Conservation (phyloP, 2,329 filamentous ascomycete species). For the Myriosclerotinia duriaeana region DNA sequence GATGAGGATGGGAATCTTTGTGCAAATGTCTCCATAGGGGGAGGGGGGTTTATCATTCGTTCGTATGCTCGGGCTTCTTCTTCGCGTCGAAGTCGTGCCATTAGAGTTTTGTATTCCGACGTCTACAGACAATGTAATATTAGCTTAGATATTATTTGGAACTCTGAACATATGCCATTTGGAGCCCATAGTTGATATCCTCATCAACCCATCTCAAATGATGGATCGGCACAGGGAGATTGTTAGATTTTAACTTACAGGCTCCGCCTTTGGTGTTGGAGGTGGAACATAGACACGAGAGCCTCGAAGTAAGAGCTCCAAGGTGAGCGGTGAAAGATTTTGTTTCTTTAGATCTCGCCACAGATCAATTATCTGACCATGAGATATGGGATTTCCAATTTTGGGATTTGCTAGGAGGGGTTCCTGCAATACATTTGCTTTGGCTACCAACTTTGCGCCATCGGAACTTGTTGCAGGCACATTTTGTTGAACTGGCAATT, state of each 20-base stretch:
- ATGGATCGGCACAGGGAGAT: background rate
- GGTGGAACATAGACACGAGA: slow-evolving; percentile 74
- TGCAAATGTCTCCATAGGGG: slow-evolving; percentile 57
- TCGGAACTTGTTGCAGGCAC: background rate
- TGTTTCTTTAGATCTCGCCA: slow-evolving; percentile 52
- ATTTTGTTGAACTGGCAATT: background rate
- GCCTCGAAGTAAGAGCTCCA: slow-evolving; percentile 72
- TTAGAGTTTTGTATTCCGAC: slow-evolving; percentile 80
- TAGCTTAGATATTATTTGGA: slow-evolving; percentile 17
- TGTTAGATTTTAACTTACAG: slow-evolving; percentile 52
- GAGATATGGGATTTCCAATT: slow-evolving; percentile 68
- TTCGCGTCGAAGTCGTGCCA: slow-evolving; percentile 78
- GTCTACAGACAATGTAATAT: slow-evolving; percentile 50
- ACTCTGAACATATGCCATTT: too few relatives aligned
- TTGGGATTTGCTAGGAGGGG: slow-evolving; percentile 47
- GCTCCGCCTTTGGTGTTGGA: slow-evolving; percentile 74
- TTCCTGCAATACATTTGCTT: slow-evolving; percentile 39
- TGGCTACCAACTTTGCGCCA: background rate
- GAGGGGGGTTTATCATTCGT: slow-evolving; percentile 67
- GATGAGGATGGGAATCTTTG: slow-evolving; percentile 57
- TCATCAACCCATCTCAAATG: background rate
- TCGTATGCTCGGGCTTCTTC: slow-evolving; percentile 82
- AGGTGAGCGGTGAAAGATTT: slow-evolving; percentile 45
- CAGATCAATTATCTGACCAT: slow-evolving; percentile 65
- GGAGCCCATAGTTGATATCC: background rate